Evolutionary conservation across 805 yeast genomes (phyloP), one percentile per base, ranked within the genome.

Genomic region (Candida palmyrensis): DNA sequence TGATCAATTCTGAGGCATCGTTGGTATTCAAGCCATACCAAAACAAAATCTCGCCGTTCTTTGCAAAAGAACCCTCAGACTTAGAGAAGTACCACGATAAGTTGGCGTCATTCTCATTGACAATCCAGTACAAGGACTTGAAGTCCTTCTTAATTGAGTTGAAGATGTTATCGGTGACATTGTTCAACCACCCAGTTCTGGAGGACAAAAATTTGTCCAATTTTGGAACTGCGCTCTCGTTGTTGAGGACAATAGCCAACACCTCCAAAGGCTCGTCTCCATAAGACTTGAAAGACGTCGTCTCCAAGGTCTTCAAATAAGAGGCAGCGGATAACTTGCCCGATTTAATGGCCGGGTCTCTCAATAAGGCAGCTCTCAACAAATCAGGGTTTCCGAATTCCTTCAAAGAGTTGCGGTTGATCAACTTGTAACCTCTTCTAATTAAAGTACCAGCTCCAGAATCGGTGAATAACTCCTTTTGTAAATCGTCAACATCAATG

Each of bases 361-460:
- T 75, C 49, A 74, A 72, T 40, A 92, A 70, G 14, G 88, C 92
- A 30, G 71, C 56, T 62, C 95, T 76, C 47, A 92, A 73, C 34
- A 77, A 64, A 52, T 85, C 95, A n/a, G 86, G 75, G 39, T 79
- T 76, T 22, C 66, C 56, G 55, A 89, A 83, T 41, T 84, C 90
- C 24, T 68, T 61, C 35, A 88, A 64, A 15, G 82, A 74, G 49
- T 76, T 73, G 56, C 87, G 78, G 50, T 77, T 79, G 37, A 82
- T 58, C 45, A 92, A 72, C 64, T 86, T 87, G 67, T 90, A 86
- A 42, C 99, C 99, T 62, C 98, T 80, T 74, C 98, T 83, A 50
- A 92, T 88, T 68, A 92, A 73, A 29, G 99, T 92, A 55, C 99
- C 99, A 19, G 98, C 99, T 61, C 99, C 99, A 12, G 96, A 83